A percentile compares a stretch with the other conserved stretches of the same genome.
phyloP scores from a whole-genome alignment of 371 early-diverging fungal species.

The Rhizopus stolonifer region DNA sequence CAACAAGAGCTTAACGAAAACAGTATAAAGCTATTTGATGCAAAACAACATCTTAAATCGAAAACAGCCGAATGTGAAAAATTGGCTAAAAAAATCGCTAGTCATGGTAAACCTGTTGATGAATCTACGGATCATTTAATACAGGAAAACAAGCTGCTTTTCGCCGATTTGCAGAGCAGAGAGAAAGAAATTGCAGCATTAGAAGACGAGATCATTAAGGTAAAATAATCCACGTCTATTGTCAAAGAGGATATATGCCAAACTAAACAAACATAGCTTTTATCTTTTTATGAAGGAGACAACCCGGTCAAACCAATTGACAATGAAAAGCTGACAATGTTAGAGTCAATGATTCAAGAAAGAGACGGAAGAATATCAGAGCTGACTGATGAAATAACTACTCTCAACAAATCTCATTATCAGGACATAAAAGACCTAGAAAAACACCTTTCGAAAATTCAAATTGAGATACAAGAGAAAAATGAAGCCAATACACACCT shows the following conservation, averaged over 20 bases:
- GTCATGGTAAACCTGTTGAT: constrained; percentile 9
- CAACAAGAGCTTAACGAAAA: constrained; percentile 25
- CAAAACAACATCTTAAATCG: constrained; percentile 28
- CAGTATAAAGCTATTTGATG: constrained; percentile 21
- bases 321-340: constrained; percentile 1
- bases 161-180: constrained; percentile 26
- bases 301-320: background rate
- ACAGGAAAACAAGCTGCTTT: constrained; percentile 19
- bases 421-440: constrained; percentile 19
- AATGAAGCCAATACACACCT: constrained; percentile 21
- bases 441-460: constrained; percentile 12
- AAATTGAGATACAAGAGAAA: constrained; percentile 11
- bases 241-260: background rate
- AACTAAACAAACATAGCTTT: background rate
- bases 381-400: constrained; percentile 15
- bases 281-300: constrained; percentile 13
- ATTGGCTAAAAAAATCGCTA: constrained; percentile 22
- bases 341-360: constrained; percentile 7
- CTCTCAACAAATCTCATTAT: constrained; percentile 20
- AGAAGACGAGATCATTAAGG: constrained; percentile 38
- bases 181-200: constrained; percentile 35
- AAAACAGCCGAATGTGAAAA: constrained; percentile 29
- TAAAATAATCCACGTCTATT: constrained; percentile 2
- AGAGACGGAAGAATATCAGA: constrained; percentile 18
- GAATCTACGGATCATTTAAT: constrained; percentile 11